phyloP scores from a whole-genome alignment of 768 basidiomycete genomes.

The Macrolepiota fuliginosa region DNA sequence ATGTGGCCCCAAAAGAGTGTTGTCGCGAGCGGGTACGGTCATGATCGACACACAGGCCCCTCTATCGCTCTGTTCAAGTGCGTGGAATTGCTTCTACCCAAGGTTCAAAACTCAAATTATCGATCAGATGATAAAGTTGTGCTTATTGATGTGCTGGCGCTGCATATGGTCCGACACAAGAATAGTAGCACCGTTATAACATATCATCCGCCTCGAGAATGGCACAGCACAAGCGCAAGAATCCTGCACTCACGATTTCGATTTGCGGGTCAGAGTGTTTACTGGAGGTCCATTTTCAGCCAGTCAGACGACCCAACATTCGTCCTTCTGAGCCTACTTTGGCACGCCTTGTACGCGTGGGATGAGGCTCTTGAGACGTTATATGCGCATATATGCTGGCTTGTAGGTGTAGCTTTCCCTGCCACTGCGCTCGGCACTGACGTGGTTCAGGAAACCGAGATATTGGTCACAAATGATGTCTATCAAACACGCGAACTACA shows the following conservation, averaged over 20 bases:
- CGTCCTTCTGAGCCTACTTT: slow-evolving; percentile 48
- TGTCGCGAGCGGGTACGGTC: slow-evolving; percentile 14
- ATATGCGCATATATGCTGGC: slow-evolving; percentile 45
- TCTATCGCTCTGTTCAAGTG: slow-evolving; percentile 22
- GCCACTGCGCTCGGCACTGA: neutral
- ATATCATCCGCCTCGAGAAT: slow-evolving; percentile 35
- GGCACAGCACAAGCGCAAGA: slow-evolving; percentile 31
- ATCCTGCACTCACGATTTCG: slow-evolving; percentile 36
- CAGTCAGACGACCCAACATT: slow-evolving; percentile 54
- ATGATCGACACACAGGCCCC: slow-evolving; percentile 38
- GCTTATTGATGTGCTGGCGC: slow-evolving; percentile 39
- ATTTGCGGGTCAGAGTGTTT: slow-evolving; percentile 38
- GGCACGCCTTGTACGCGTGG: slow-evolving; percentile 64
- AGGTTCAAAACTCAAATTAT: neutral
- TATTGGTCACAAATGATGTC: slow-evolving; percentile 35
- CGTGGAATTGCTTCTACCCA: slow-evolving; percentile 1
- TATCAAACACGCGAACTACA: slow-evolving; percentile 48
- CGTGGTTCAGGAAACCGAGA: slow-evolving; percentile 35
- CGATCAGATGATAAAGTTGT: slow-evolving; percentile 28
- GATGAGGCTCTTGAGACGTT: slow-evolving; percentile 55
- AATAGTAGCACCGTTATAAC: slow-evolving; percentile 45
- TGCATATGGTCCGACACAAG: slow-evolving; percentile 38
- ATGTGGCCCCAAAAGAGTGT: neutral
- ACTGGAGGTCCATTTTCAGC: slow-evolving; percentile 42
- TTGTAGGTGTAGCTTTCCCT: slow-evolving; percentile 31